A percentile compares a stretch with the other conserved stretches of the same genome.
phyloP scores from a whole-genome alignment of 2,329 filamentous ascomycete species.

The Calonectria pseudoturangicola region DNA sequence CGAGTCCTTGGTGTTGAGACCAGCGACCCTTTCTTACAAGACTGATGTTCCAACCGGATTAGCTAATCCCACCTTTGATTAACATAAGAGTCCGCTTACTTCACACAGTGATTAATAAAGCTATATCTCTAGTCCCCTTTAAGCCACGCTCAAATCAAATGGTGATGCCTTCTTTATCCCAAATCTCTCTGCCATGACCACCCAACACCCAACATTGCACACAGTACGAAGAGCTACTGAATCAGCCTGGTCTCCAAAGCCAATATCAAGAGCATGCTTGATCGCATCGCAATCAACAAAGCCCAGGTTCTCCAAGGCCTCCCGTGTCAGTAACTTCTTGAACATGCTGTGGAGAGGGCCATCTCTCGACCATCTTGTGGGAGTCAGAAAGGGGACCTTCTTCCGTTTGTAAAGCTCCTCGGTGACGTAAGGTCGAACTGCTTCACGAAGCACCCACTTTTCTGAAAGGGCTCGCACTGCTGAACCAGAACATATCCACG shows the following conservation, averaged over 20 bases:
- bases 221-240: not conserved
- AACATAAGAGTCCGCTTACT: no score
- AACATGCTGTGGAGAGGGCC: not conserved
- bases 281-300: not conserved
- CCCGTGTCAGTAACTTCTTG: not conserved
- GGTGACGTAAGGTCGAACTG: conserved; percentile 12
- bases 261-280: not conserved
- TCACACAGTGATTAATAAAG: not conserved
- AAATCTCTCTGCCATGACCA: not conserved
- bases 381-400: not conserved
- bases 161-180: not conserved
- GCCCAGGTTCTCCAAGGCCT: not conserved
- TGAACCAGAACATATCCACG: not conserved
- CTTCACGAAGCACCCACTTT: conserved; percentile 27
- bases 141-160: not conserved
- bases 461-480: conserved; percentile 5
- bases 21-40: no score
- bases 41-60: no score
- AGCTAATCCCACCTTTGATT: no score
- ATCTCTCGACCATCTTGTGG: not conserved
- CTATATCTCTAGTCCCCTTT: not conserved
- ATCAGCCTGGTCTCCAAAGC: not conserved
- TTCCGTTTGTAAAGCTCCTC: conserved; percentile 25
- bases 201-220: conserved; percentile 7
- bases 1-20: no score